Base-by-base conservation (phyloP, 495 filamentous ascomycete genomes). In the Xylaria acuta region DNA sequence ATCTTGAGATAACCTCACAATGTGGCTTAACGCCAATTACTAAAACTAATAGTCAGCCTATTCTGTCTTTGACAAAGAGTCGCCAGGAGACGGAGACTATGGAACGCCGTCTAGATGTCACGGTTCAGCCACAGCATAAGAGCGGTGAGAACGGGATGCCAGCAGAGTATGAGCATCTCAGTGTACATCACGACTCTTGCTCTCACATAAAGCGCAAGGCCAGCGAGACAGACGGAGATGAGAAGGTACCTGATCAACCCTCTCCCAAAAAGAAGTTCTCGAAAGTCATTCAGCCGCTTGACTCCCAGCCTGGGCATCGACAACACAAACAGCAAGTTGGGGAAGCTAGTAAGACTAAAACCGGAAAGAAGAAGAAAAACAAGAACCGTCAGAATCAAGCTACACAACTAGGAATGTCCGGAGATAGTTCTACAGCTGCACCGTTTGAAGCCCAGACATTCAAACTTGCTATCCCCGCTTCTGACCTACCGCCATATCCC, bases 281-380 rank as follows among this genome's bases (percentile, higher is more conserved):
- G 40, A 40, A 53, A 41, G 12, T 5, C 43, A 25, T 32, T n/a
- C 27, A 70, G 11, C 27, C n/a, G 30, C 7, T 6, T 16, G n/a
- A 27, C 1, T 16, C 38, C 22, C 32, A 56, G 16, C 12, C 65
- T 6, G n/a, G 12, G 1, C 3, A n/a, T 5, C 47, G 25, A 9
- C 32, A 56, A 41, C 51, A 68, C 11, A 27, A 30, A n/a, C 51
- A 59, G 40, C 51, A 11, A 36, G 40, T 4, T 43, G 60, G 60
- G 12, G 60, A 36, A 32, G 25, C 22, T 34, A 5, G 43, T 18
- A 11, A 36, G 58, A 49, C 53, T 3, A 69, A 58, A n/a, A 30
- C 20, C 1, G 40, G 41, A 11, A 71, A 71, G 69, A 63, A 64
- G 22, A 71, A 70, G 22, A 70, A 70, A 18, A 70, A 71, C 25